Evolutionary conservation across 257 asterid species (phyloP), one percentile per base, ranked within the genome.

Genomic region (Penstemon davidsonii): DNA sequence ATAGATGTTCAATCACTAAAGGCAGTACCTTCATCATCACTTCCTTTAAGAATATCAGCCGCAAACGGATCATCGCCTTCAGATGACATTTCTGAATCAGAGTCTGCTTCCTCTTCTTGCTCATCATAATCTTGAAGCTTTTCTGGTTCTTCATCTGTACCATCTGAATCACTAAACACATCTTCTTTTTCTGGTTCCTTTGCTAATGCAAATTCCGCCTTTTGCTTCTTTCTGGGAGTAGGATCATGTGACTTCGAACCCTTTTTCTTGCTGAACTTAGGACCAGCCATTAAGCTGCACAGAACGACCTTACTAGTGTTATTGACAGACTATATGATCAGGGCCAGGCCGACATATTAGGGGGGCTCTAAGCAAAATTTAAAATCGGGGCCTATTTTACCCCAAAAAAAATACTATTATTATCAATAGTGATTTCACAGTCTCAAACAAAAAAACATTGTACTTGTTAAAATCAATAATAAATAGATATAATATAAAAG

Each of bases 21-120:
- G 42, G 41, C 54, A 46, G 60, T 71, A 91, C 92, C 97, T 81
- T 72, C 92, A 75, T 83, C 94, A 25, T 76, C 86, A 82, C 78
- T 75, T 53, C 83, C 89, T 69, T 72, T 79, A 58, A 92, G 87
- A 74, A 92, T 83, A 71, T 92, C 95, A 46, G 66, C 75, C 25
- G 93, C 89, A 65, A 86, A 81, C 1, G 91, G 85, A 67, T 90
- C 97, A 70, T 92, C 97, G 18, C 86, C 88, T n/a, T 74, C 89
- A 5, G 96, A 84, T 4, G 92, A 89, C 74, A 90, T 75, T 3
- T 86, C 96, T 55, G 92, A 89, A 62, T 79, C 87, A 36, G 96
- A 79, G 65, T 73, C 77, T 49, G 45, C 65, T 68, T 58, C 86
- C 53, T 47, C 75, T 67, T 83, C 88, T 68, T 88, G 89, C 45